Conservation (phyloP, 371 early-diverging fungal genomes). For the Mucor piriformis region DNA sequence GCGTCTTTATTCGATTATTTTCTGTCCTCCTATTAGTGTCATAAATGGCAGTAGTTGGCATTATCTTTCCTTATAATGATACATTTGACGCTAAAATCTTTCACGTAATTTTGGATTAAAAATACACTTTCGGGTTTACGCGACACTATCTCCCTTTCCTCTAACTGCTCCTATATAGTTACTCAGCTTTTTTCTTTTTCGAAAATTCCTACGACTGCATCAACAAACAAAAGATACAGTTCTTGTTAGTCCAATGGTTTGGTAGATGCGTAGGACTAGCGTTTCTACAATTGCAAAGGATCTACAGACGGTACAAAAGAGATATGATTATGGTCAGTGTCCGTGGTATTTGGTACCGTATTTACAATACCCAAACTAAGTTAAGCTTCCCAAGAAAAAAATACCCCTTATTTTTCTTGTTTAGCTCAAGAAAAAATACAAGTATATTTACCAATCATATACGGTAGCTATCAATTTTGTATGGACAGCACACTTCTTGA, state of each 20-base stretch:
- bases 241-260: too few relatives aligned
- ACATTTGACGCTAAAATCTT: too few relatives aligned
- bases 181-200: neutral
- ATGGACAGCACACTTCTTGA: neutral
- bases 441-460: constrained; percentile 9
- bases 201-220: too few relatives aligned
- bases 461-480: neutral
- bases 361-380: neutral
- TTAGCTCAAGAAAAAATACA: constrained; percentile 1
- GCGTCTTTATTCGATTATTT: neutral
- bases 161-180: neutral
- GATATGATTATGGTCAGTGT: neutral
- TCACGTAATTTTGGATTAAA: too few relatives aligned
- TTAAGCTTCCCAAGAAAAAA: neutral
- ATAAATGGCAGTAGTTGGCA: neutral
- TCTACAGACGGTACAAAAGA: neutral
- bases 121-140: neutral
- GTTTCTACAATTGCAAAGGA: too few relatives aligned
- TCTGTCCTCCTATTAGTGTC: neutral
- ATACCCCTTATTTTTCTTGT: neutral
- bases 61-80: neutral
- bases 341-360: neutral
- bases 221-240: too few relatives aligned
- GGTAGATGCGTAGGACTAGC: too few relatives aligned
- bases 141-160: neutral